Conservation (phyloP, 345 rosid genomes). For the Boechera stricta region DNA sequence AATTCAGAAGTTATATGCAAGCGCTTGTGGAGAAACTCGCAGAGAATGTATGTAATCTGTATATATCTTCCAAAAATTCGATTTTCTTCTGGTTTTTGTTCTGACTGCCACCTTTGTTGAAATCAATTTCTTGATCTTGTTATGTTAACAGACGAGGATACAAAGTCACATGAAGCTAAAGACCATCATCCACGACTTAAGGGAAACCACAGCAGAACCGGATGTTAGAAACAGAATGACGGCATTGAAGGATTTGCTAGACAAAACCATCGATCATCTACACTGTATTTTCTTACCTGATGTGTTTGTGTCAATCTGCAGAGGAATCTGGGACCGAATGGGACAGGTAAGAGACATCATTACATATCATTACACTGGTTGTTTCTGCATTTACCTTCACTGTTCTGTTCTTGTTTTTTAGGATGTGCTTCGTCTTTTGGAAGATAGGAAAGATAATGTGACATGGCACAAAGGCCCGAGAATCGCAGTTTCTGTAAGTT, state of each 20-base stretch:
- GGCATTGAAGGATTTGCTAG: constrained; percentile 74
- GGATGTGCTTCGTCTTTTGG: constrained; percentile 85
- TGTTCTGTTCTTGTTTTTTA: constrained; percentile 26
- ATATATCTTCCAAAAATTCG: neutral
- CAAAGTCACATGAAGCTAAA: constrained; percentile 80
- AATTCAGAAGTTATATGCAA: constrained; percentile 82
- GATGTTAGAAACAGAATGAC: constrained; percentile 76
- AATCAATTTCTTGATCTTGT: neutral
- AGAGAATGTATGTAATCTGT: constrained; percentile 68
- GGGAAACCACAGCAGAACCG: constrained; percentile 74
- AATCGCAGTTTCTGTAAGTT: constrained; percentile 79
- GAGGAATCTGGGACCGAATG: constrained; percentile 90
- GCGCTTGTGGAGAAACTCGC: constrained; percentile 92
- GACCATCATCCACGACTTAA: constrained; percentile 83
- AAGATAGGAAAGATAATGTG: constrained; percentile 77
- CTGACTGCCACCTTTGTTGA: neutral
- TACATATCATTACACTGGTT: neutral
- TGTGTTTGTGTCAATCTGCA: constrained; percentile 72
- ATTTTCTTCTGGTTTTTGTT: neutral
- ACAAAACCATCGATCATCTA: constrained; percentile 66
- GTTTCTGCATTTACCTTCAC: neutral
- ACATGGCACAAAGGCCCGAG: constrained; percentile 91
- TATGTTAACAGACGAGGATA: constrained; percentile 66
- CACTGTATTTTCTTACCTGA: constrained; percentile 66
- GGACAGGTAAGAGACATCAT: constrained; percentile 63